Percentiles rank a stretch among this genome's conserved stretches.
phyloP scores from a whole-genome alignment of 2,329 filamentous ascomycete genomes.

The Talaromyces sp. region DNA sequence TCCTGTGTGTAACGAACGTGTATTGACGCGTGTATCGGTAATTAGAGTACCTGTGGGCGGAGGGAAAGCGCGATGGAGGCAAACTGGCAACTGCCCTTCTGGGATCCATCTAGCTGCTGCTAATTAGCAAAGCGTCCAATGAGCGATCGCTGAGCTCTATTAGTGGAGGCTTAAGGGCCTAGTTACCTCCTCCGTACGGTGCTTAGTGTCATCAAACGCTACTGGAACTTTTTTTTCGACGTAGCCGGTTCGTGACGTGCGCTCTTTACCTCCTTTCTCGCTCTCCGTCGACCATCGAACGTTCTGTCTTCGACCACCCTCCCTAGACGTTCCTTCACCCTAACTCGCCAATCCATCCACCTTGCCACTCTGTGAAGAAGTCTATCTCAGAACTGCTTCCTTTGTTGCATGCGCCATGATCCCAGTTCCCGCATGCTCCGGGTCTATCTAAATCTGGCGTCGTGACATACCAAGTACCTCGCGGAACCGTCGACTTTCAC shows the following conservation, averaged over 20 bases:
- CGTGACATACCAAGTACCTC: slow-evolving; percentile 7
- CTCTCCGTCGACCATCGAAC: slow-evolving; percentile 17
- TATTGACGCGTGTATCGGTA: slow-evolving; percentile 5
- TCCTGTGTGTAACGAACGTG: background rate
- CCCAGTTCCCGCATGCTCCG: slow-evolving; percentile 28
- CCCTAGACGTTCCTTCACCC: slow-evolving; percentile 19
- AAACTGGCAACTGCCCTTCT: background rate
- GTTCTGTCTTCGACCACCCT: slow-evolving; percentile 11
- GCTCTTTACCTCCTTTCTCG: slow-evolving; percentile 17
- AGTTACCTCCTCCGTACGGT: background rate
- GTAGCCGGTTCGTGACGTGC: slow-evolving; percentile 10
- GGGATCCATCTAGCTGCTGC: background rate
- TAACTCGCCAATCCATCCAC: slow-evolving; percentile 14
- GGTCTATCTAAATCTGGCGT: slow-evolving; percentile 29
- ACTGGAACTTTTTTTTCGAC: slow-evolving; percentile 13
- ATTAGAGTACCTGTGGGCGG: background rate
- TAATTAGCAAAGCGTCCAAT: background rate
- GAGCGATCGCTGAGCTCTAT: background rate
- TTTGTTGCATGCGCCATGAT: slow-evolving; percentile 34
- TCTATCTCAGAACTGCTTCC: slow-evolving; percentile 7
- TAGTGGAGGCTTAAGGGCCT: background rate
- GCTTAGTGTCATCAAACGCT: background rate
- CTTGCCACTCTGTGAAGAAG: background rate
- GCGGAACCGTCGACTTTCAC: background rate
- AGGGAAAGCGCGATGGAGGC: background rate